phyloP scores from a whole-genome alignment of 2,329 filamentous ascomycete species.

The Diplodia scrobiculata region DNA sequence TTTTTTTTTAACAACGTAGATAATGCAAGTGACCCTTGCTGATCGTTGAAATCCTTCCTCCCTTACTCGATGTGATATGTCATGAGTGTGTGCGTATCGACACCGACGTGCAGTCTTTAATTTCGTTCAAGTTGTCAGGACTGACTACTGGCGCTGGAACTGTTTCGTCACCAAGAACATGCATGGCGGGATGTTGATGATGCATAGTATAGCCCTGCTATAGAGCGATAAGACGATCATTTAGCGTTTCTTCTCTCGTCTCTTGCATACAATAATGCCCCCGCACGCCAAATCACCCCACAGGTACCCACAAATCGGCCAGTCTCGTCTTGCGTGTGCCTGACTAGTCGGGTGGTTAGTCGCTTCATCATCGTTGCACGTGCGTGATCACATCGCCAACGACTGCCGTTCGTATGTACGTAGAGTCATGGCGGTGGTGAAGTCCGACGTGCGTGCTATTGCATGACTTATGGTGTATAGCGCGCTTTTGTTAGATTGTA shows the following conservation, averaged over 20 bases:
- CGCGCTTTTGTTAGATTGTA: background rate
- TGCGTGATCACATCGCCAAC: background rate
- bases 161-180: background rate
- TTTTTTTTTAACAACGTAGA: slow-evolving; percentile 17
- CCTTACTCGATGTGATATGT: background rate
- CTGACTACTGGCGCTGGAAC: too few relatives aligned
- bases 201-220: background rate
- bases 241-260: background rate
- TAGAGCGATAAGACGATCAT: background rate
- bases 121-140: background rate
- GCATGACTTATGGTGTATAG: background rate
- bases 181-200: background rate
- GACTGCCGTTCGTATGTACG: too few relatives aligned
- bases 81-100: background rate
- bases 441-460: background rate
- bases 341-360: background rate
- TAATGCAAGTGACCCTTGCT: slow-evolving; percentile 22
- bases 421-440: background rate
- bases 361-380: background rate
- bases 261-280: background rate
- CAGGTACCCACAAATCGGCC: background rate
- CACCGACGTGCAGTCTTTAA: background rate
- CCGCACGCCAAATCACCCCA: background rate
- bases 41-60: background rate
- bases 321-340: background rate